Evolutionary conservation across 2,329 filamentous ascomycete genomes (phyloP).

Genomic region (Neocucurbitaria cava): DNA sequence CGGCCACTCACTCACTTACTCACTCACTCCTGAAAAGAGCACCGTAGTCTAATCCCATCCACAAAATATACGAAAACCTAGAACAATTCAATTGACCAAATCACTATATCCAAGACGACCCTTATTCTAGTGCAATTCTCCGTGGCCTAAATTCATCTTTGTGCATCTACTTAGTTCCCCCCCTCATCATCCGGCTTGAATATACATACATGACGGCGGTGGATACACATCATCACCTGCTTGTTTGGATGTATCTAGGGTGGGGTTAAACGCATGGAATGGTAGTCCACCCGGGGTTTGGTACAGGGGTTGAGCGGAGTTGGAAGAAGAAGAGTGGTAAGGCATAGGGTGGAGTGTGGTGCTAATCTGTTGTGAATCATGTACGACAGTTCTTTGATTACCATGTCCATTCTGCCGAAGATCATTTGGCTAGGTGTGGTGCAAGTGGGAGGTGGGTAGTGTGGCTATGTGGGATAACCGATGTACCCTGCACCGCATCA

Average conservation of each 20-base stretch:
- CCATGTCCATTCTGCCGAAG: conserved; percentile 12
- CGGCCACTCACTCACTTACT: too few species aligned
- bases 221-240: conserved; percentile 59
- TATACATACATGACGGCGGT: too few species aligned
- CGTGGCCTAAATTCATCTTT: too few species aligned
- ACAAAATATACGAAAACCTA: too few species aligned
- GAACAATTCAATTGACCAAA: too few species aligned
- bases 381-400: conserved; percentile 9
- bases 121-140: too few species aligned
- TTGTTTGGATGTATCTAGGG: conserved; percentile 58
- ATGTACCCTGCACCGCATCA: conserved; percentile 2
- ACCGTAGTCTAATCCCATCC: too few species aligned
- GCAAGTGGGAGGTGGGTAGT: conserved; percentile 13
- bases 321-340: conserved; percentile 42
- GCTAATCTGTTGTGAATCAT: not conserved
- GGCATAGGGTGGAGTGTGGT: not conserved
- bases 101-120: too few species aligned
- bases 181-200: too few species aligned
- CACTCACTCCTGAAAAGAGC: too few species aligned
- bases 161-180: too few species aligned
- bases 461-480: conserved; percentile 20
- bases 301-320: conserved; percentile 59
- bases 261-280: conserved; percentile 57
- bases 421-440: conserved; percentile 12
- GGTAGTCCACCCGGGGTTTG: conserved; percentile 52